A percentile compares a stretch with the other conserved stretches of the same genome.
These are phyloP conservation scores for Sugiyamaella mastotermitis DNA, from an alignment of 805 yeast species.

Conservation along the genomic window DNA sequence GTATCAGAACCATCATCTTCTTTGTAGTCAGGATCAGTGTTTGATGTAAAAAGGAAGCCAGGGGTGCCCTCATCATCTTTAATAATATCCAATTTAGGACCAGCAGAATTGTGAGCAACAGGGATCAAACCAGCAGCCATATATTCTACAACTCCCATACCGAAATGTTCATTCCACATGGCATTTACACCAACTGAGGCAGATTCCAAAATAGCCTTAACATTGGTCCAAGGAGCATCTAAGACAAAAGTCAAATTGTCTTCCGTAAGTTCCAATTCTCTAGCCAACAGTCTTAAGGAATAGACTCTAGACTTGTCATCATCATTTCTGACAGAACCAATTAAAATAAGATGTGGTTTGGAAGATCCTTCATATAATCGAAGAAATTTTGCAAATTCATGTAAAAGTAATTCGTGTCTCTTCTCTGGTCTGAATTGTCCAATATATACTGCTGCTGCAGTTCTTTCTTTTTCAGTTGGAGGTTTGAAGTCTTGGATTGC, in stretches of 20 bases:
- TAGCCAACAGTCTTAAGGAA: conserved; percentile 40
- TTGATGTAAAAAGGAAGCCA: conserved; percentile 75
- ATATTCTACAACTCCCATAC: conserved; percentile 94
- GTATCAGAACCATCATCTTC: conserved; percentile 31
- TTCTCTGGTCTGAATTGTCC: conserved; percentile 97
- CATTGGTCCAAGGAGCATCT: conserved; percentile 66
- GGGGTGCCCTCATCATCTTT: conserved; percentile 43
- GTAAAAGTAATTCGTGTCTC: conserved; percentile 67
- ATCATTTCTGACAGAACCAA: conserved; percentile 77
- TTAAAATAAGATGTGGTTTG: conserved; percentile 57
- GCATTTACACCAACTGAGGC: conserved; percentile 82
- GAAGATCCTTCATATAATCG: conserved; percentile 21
- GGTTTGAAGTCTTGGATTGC: conserved; percentile 53
- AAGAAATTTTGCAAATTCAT: conserved; percentile 56
- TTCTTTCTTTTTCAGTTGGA: conserved; percentile 21
- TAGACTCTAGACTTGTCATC: conserved; percentile 58
- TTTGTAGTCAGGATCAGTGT: conserved; percentile 62
- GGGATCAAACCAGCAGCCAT: conserved; percentile 83
- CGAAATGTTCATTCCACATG: conserved; percentile 99
- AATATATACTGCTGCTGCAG: conserved; percentile 44
- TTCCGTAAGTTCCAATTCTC: conserved; percentile 38
- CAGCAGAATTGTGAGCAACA: conserved; percentile 90
- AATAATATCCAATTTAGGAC: conserved; percentile 86
- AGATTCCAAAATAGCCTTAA: conserved; percentile 46
- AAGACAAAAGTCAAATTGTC: conserved; percentile 48